Evolutionary conservation across 257 asterid genomes (phyloP), one percentile per base, ranked within the genome.

Genomic region (Haberlea rhodopensis): DNA sequence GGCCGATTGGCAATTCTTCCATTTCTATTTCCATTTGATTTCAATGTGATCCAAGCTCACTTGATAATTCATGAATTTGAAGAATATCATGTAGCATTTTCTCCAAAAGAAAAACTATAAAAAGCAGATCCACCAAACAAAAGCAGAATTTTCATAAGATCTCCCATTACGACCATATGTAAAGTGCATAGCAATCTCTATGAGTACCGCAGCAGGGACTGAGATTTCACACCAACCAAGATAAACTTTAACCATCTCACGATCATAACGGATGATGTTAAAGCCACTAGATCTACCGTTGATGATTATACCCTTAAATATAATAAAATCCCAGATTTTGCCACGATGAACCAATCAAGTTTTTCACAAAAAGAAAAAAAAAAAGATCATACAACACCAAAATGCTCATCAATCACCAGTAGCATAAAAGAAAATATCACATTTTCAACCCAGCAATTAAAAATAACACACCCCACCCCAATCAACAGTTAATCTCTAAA

Each of bases 221-320:
- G 49, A 45, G 27, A 70, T 59, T 64, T 24, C 11, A 22, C 34
- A 10, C 57, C 13, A 45, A 61, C 48, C 45, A n/a, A 60, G 19
- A 37, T 60, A 6, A 31, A 23, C 28, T 45, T 18, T 15, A 0
- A 58, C 2, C 9, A 20, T n/a, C 15, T 1, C 26, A 58, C 15
- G 46, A 63, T 37, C 43, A 69, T 21, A 46, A 29, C 31, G 2
- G 1, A 6, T 58, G 2, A 46, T 13, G 45, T 34, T 65, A 60
- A 53, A 66, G 26, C 55, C n/a, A 55, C 32, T 71, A 73, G 82
- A 80, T 76, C 80, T 65, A 76, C 67, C 25, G 5, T 13, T 21
- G 58, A 23, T 49, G 46, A 19, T 23, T 3, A 52, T 23, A 73
- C 57, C 72, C 25, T 26, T 52, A 19, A 23, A 21, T 22, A 61